phyloP scores from a whole-genome alignment of 352 stramenopile genomes.

The Phytopythium litorale region DNA sequence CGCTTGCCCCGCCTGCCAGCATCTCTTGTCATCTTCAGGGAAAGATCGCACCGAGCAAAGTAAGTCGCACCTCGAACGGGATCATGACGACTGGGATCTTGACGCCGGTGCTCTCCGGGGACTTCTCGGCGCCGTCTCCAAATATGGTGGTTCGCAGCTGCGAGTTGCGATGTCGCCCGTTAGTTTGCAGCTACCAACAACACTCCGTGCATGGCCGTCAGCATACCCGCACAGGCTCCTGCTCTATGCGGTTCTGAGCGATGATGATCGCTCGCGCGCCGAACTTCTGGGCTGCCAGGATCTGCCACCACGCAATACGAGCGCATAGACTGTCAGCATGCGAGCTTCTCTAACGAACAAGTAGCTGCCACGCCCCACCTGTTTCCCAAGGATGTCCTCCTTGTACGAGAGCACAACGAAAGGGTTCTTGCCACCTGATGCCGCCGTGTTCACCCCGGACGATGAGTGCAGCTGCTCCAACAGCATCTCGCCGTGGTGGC shows the following conservation, averaged over 20 bases:
- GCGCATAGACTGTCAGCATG: too few relatives aligned
- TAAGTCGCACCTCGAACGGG: slow-evolving; percentile 33
- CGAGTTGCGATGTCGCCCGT: neutral
- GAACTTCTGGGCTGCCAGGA: slow-evolving; percentile 54
- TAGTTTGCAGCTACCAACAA: neutral
- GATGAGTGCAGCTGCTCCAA: slow-evolving; percentile 35
- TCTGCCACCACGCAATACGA: slow-evolving; percentile 18
- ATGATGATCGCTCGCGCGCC: slow-evolving; percentile 66
- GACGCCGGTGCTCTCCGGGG: slow-evolving; percentile 33
- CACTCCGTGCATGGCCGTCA: neutral
- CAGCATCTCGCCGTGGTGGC: slow-evolving; percentile 44
- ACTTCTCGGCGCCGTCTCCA: slow-evolving; percentile 25
- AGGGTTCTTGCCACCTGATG: slow-evolving; percentile 21
- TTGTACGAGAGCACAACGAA: slow-evolving; percentile 54
- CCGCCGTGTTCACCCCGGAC: neutral
- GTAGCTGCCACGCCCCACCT: slow-evolving; percentile 22
- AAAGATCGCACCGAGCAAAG: neutral
- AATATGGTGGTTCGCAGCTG: slow-evolving; percentile 52
- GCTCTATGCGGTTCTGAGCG: slow-evolving; percentile 49
- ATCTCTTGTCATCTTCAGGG: neutral
- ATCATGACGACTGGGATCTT: slow-evolving; percentile 69
- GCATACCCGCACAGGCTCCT: slow-evolving; percentile 38
- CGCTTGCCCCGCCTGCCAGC: slow-evolving; percentile 23
- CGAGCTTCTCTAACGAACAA: neutral
- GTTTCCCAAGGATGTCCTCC: slow-evolving; percentile 63